Evolutionary conservation across 1,284 basidiomycete species (phyloP).

Genomic region (Boletus smithii): DNA sequence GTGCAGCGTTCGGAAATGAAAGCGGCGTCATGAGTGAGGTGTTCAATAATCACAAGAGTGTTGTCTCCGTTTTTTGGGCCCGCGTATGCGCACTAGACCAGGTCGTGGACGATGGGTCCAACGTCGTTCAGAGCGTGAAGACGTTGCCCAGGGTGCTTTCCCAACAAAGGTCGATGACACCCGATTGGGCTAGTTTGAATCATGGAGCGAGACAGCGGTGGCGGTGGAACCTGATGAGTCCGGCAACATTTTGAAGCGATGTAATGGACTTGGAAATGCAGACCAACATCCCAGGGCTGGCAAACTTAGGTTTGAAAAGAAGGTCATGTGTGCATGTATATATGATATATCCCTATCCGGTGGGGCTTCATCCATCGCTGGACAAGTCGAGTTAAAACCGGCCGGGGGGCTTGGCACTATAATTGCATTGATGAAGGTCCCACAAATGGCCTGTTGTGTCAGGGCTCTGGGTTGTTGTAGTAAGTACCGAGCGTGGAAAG

Average conservation of each 20-base stretch:
- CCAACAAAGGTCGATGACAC: background rate
- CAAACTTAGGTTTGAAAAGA: constrained; percentile 6
- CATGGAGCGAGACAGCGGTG: background rate
- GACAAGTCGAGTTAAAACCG: background rate
- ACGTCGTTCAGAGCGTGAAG: background rate
- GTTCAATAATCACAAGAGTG: background rate
- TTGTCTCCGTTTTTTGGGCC: background rate
- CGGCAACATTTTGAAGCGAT: background rate
- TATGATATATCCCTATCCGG: constrained; percentile 1
- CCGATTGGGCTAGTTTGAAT: background rate
- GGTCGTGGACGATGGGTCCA: background rate
- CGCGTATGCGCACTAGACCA: background rate
- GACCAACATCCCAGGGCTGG: background rate
- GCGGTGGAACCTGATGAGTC: background rate
- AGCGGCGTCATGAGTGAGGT: constrained; percentile 3
- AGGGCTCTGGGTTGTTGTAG: constrained; percentile 16
- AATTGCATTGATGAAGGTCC: constrained; percentile 8
- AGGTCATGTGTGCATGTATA: background rate
- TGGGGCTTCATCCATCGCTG: background rate
- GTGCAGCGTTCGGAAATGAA: constrained; percentile 27
- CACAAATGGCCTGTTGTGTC: background rate
- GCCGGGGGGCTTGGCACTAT: constrained; percentile 2
- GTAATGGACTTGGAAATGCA: background rate
- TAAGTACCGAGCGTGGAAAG: constrained; percentile 9
- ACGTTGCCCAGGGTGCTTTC: constrained; percentile 1